phyloP scores from a whole-genome alignment of 768 basidiomycete genomes.

The Zangia roseola region DNA sequence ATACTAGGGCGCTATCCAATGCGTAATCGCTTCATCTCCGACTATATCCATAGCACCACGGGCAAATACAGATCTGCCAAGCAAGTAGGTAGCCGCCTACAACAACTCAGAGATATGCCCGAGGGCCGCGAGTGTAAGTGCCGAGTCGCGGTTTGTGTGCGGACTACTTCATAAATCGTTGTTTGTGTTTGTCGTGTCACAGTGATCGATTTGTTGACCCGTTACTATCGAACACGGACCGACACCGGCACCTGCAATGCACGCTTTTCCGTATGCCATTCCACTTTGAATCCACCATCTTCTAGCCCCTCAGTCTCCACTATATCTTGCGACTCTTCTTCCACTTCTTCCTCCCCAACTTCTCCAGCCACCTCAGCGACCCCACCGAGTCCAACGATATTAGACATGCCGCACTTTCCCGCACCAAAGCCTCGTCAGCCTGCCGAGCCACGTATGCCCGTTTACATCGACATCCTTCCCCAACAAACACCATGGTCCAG shows the following conservation, averaged over 20 bases:
- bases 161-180: conserved; percentile 27
- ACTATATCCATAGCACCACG: conserved; percentile 68
- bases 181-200: conserved; percentile 31
- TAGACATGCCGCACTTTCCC: conserved; percentile 21
- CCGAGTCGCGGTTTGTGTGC: conserved; percentile 24
- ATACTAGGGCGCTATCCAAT: conserved; percentile 75
- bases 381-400: conserved; percentile 14
- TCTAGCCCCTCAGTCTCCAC: conserved; percentile 16
- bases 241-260: conserved; percentile 21
- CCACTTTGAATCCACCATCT: conserved; percentile 9
- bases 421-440: conserved; percentile 23
- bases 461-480: conserved; percentile 34
- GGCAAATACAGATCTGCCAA: conserved; percentile 72
- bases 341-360: conserved; percentile 19
- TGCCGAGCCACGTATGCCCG: conserved; percentile 29
- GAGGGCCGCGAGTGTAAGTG: conserved; percentile 69
- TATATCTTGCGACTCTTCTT: conserved; percentile 30
- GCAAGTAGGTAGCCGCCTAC: conserved; percentile 78
- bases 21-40: conserved; percentile 78
- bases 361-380: conserved; percentile 15
- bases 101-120: conserved; percentile 73
- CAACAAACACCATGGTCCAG: conserved; percentile 9
- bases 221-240: conserved; percentile 32
- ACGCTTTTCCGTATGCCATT: conserved; percentile 14
- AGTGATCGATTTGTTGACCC: conserved; percentile 36